phyloP scores from a whole-genome alignment of 2,329 filamentous ascomycete genomes.

The Trichoderma hamatum region DNA sequence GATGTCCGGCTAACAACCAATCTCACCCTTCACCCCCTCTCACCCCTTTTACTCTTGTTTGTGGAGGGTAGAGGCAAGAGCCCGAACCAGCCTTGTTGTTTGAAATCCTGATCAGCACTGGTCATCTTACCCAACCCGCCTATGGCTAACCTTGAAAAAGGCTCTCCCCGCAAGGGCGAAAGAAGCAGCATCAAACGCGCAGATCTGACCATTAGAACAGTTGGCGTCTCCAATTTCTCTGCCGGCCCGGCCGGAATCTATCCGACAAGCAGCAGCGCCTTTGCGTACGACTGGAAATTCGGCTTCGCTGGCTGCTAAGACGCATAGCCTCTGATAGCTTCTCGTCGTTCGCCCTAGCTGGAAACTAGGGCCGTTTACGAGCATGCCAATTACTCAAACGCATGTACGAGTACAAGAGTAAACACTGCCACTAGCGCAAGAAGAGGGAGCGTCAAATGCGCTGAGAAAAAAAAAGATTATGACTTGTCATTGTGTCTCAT shows the following conservation, averaged over 20 bases:
- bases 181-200: neutral
- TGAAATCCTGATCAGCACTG: neutral
- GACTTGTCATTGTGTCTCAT: neutral
- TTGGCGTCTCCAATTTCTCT: neutral
- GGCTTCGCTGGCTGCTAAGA: neutral
- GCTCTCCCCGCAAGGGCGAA: neutral
- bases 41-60: neutral
- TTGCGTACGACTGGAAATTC: neutral
- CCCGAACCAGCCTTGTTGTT: neutral
- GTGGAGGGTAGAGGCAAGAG: neutral
- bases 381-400: neutral
- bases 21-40: neutral
- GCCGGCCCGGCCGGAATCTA: slow-evolving; percentile 22
- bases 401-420: neutral
- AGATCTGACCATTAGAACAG: slow-evolving; percentile 10
- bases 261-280: slow-evolving; percentile 12
- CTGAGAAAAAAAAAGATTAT: neutral
- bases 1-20: neutral
- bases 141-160: neutral
- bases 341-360: neutral
- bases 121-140: neutral
- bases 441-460: neutral
- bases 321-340: neutral
- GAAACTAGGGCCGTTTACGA: neutral
- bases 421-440: neutral